Base-by-base conservation (phyloP, 305 asterid genomes). In the Solanum hybrid region DNA sequence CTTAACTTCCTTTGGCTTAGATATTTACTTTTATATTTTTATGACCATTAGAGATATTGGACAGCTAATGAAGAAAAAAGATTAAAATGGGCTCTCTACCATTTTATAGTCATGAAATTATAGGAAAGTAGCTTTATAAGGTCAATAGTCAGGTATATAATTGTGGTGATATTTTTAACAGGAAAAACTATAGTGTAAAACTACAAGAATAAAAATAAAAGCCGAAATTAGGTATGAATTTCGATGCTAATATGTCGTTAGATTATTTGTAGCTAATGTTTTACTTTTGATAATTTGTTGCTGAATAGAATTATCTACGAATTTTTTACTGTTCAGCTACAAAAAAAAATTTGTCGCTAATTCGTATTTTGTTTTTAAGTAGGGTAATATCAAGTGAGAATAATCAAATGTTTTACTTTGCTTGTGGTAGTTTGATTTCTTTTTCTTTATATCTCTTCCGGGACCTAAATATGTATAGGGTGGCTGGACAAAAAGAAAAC, bases 401-500 rank as follows among this genome's bases (percentile, higher is more conserved):
- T 38, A 81, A 81, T 81, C 68, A 81, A 38, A 81, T 10, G 36
- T 24, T 81, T 81, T 81, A 81, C 24, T 81, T 38, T 80, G 27
- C 27, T 27, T 29, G 37, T 82, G 87, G 72, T 82, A 39, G 72
- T 41, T 82, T 27, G 72, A 41, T 51, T 82, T 82, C 9, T 10
- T 39, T 39, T 81, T 39, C 6, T 38, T 26, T 27, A 4, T 45
- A 0, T 83, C 39, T 83, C 39, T 45, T 83, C 17, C 45, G 70
- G 70, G 14, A 29, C 73, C 39, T 8, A 83, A 45, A 17, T 17
- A 45, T 45, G 73, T 15, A 27, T 41, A 27, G 27, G 27, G 13
- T 22, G 39, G 73, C 10, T 45, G 33, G 22, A 57, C 11, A 17
- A 6, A 17, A 57, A 57, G 10, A 6, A 57, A 57, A 57, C 68